These are phyloP conservation scores for Ophiostoma triangulosporum DNA, from an alignment of 2,329 filamentous ascomycete species.

Conservation along the genomic window DNA sequence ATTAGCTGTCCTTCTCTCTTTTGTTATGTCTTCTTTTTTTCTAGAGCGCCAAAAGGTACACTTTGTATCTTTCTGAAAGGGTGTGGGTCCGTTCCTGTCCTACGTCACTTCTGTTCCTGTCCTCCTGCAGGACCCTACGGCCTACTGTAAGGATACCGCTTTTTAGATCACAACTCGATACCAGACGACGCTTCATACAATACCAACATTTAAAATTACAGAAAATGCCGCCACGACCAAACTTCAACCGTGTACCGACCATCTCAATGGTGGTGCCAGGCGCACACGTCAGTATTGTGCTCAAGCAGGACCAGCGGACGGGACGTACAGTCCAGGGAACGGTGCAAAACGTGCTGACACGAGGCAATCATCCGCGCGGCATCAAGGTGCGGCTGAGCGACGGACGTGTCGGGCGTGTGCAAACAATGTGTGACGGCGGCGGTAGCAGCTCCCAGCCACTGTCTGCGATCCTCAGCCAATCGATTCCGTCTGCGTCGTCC, in stretches of 20 bases:
- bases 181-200: background rate
- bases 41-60: too few relatives aligned
- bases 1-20: too few relatives aligned
- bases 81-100: too few relatives aligned
- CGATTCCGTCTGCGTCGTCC: background rate
- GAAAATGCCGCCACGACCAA: background rate
- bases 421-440: slow-evolving; percentile 34
- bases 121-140: too few relatives aligned
- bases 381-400: slow-evolving; percentile 65
- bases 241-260: slow-evolving; percentile 5
- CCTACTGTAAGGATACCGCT: too few relatives aligned
- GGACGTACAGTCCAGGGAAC: slow-evolving; percentile 55
- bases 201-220: too few relatives aligned
- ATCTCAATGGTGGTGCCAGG: slow-evolving; percentile 40
- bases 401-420: slow-evolving; percentile 61
- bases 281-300: slow-evolving; percentile 54
- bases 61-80: background rate
- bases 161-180: background rate
- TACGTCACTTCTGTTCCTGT: too few relatives aligned
- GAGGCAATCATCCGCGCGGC: slow-evolving; percentile 61
- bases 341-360: slow-evolving; percentile 55
- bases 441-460: slow-evolving; percentile 6
- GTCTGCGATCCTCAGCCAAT: background rate
- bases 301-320: slow-evolving; percentile 64
- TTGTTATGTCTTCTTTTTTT: too few relatives aligned